Base-by-base conservation (phyloP, 169 alveolate genomes). In the Cryptosporidium tyzzeri region DNA sequence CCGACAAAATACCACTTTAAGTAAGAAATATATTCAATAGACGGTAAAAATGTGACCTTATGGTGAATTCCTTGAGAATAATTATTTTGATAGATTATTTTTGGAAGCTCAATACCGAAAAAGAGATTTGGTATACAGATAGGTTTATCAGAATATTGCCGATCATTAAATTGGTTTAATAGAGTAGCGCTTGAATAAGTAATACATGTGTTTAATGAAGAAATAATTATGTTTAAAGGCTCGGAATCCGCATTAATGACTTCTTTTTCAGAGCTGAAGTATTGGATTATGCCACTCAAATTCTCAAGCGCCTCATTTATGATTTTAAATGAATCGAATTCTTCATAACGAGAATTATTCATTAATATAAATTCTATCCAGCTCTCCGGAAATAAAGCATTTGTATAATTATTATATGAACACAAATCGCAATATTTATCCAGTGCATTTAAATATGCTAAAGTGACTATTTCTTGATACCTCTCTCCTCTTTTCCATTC, bases 1-100 rank as follows among this genome's bases (percentile, higher is more conserved):
- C 89, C 74, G 12, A 33, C 21, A 65, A 80, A 9, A 44, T 65
- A 44, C 89, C 89, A 80, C 65, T 62, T 59, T n/a, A 80, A 44
- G 53, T 44, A 80, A 0, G 70, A 65, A 62, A 80, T 59, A 65
- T 80, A 80, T 7, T 8, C 70, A 37, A 44, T 10, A 37, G 89
- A 80, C 23, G 89, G 89, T 31, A 80, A 48, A 80, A 41, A 80
- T 37, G 86, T 58, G 33, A 73, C 86, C 21, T 6, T 26, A 55
- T 37, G 45, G 23, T 73, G 26, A 26, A 12, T 29, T 73, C 55
- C 53, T 26, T 9, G 23, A 35, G 8, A 14, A 44, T 10, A 45
- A 18, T 70, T 51, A 14, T 39, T 21, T 29, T 45, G 23, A 45
- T 26, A 18, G 26, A 26, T 50, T 18, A 23, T 55, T n/a, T 18